Evolutionary conservation across 2,329 filamentous ascomycete species (phyloP).

Genomic region (Aspergillus sergii): DNA sequence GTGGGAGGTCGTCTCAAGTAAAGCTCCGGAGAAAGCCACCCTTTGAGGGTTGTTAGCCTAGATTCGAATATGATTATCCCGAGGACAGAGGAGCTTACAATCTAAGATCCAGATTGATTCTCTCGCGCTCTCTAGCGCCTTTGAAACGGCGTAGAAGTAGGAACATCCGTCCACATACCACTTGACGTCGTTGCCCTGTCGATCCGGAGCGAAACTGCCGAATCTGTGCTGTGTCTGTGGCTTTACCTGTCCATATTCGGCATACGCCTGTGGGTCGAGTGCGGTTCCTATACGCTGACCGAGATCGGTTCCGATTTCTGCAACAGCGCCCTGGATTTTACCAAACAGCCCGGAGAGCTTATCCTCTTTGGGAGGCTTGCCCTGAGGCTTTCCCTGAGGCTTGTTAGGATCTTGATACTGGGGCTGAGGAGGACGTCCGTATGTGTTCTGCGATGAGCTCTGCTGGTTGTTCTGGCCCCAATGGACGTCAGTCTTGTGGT

Average conservation of each 20-base stretch:
- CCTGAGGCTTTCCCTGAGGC: constrained; percentile 28
- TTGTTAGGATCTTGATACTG: constrained; percentile 26
- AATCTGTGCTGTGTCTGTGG: constrained; percentile 53
- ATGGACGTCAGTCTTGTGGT: background rate
- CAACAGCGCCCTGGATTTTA: constrained; percentile 57
- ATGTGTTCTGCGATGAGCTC: constrained; percentile 23
- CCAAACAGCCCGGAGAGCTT: constrained; percentile 54
- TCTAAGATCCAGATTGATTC: constrained; percentile 84
- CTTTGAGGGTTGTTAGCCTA: constrained; percentile 26
- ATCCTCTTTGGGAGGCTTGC: constrained; percentile 36
- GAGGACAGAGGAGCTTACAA: constrained; percentile 48
- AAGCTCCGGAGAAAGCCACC: constrained; percentile 86
- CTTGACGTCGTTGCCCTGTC: constrained; percentile 73
- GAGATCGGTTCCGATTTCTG: constrained; percentile 54
- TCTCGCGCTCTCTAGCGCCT: constrained; percentile 74
- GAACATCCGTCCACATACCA: constrained; percentile 86
- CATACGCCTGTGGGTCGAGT: constrained; percentile 52
- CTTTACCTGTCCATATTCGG: constrained; percentile 43
- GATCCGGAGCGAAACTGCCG: constrained; percentile 70
- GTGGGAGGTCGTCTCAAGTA: constrained; percentile 82
- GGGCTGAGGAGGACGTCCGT: constrained; percentile 29
- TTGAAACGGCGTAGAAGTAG: constrained; percentile 83
- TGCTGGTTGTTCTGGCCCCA: constrained; percentile 14
- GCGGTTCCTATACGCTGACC: constrained; percentile 53
- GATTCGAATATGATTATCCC: background rate